Base-by-base conservation (phyloP, 2,329 filamentous ascomycete species). In the Mycosphaerella sp. region DNA sequence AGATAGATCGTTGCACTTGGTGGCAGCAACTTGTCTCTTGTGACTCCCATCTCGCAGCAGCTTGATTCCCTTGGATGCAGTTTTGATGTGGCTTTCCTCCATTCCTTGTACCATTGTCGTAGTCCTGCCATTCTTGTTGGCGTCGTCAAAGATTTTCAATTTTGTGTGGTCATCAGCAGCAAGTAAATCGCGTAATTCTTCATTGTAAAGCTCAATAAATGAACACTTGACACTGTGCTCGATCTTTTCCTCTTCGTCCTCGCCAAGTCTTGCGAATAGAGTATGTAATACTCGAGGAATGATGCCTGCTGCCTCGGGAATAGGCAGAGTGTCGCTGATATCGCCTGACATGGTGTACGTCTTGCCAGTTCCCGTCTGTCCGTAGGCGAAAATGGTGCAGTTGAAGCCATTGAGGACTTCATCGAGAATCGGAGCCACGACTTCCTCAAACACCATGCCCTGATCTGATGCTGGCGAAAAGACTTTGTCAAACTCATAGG, bases 311-410 rank as follows among this genome's bases (percentile, higher is more conserved):
- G 84, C 86, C 67, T 97, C 93, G 1, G 92, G 92, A 11, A 95
- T 78, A 56, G 95, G 83, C 1, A 92, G 89, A 38, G 90, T 89
- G 64, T 96, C 88, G 11, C 81, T 88, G 83, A 98, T 96, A 70
- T 98, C 92, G 52, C 93, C 93, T 0, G 92, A 95, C 93, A 98
- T 98, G 23, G 93, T 98, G 72, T 98, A 98, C 11, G 93, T 98
- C 72, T 98, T 98, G 64, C 93, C 93, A 0, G 93, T 98, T 43
- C 93, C 93, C 0, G 93, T 98, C 71, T 98, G 93, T 26, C 93
- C 93, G 70, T 98, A 98, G 34, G 93, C 93, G 66, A 98, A 98
- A 56, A 98, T 95, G 4, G 93, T 98, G 74, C 93, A 98, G 71
- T 98, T 98, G 74, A 89, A 97, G 49, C 93, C 93, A 23, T 84